Conservation (phyloP, 352 stramenopile genomes). For the Pythium graminicola region DNA sequence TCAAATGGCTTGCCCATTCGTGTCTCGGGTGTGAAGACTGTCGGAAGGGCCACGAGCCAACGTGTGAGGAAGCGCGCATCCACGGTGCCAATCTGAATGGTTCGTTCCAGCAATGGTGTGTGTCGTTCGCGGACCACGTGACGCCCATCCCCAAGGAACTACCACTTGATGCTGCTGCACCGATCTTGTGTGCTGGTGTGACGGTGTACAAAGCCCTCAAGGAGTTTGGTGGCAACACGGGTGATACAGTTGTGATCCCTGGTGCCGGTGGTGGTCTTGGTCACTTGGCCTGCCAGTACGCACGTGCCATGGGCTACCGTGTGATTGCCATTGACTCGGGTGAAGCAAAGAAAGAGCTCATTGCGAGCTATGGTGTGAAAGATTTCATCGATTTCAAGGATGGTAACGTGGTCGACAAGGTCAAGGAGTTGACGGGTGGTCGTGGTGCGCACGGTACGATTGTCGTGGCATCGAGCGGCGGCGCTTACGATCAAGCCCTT, state of each 20-base stretch:
- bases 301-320: conserved; percentile 56
- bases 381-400: conserved; percentile 70
- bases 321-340: conserved; percentile 67
- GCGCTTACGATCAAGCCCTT: too few species aligned
- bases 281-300: conserved; percentile 73
- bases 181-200: conserved; percentile 83
- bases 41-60: conserved; percentile 43
- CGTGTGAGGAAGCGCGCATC: conserved; percentile 25
- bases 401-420: conserved; percentile 36
- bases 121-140: conserved; percentile 71
- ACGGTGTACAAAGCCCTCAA: conserved; percentile 82
- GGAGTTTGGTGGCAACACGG: conserved; percentile 40
- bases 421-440: conserved; percentile 35
- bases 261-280: conserved; percentile 66
- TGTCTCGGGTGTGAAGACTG: conserved; percentile 49
- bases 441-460: conserved; percentile 43
- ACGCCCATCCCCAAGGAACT: conserved; percentile 60
- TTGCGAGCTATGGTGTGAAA: conserved; percentile 57
- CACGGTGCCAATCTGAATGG: conserved; percentile 34
- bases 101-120: conserved; percentile 56
- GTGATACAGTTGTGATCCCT: conserved; percentile 42
- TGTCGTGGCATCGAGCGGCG: too few species aligned
- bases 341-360: conserved; percentile 56
- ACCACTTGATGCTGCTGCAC: conserved; percentile 32
- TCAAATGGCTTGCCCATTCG: conserved; percentile 47